Conservation (phyloP, 139 green algal species). For the Tetraselmis chui region DNA sequence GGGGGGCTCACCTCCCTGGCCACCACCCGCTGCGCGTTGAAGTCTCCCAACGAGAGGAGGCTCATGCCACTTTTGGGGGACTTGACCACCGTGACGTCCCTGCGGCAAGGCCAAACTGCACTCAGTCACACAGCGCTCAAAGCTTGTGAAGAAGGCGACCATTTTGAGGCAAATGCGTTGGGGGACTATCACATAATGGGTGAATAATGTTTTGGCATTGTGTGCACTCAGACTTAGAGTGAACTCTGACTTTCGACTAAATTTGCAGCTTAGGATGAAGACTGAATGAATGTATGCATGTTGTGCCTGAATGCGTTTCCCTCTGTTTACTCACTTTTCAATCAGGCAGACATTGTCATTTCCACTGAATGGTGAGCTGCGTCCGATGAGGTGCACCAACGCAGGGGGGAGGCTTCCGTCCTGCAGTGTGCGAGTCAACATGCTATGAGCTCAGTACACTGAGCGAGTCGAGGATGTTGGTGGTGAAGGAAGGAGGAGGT, state of each 20-base stretch:
- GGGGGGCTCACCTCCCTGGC: background rate
- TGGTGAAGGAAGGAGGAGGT: too few relatives aligned
- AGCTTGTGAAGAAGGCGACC: background rate
- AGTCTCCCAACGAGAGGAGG: constrained; percentile 72
- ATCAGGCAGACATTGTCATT: constrained; percentile 45
- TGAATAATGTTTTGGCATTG: too few relatives aligned
- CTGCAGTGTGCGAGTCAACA: too few relatives aligned
- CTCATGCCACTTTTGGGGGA: constrained; percentile 60
- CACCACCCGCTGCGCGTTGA: constrained; percentile 35
- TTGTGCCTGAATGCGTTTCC: too few relatives aligned
- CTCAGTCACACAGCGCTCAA: background rate
- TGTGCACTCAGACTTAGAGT: too few relatives aligned
- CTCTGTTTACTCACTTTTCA: constrained; percentile 1
- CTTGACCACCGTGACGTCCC: constrained; percentile 46
- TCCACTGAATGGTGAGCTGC: constrained; percentile 71
- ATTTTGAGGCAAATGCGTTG: too few relatives aligned
- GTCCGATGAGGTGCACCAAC: constrained; percentile 76
- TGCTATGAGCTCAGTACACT: too few relatives aligned
- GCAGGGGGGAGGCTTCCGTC: too few relatives aligned
- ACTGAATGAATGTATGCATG: too few relatives aligned
- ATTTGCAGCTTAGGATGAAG: background rate
- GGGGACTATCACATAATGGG: too few relatives aligned
- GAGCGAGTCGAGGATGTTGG: too few relatives aligned
- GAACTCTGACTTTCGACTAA: too few relatives aligned
- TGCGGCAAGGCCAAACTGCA: background rate